phyloP scores from a whole-genome alignment of 2,329 filamentous ascomycete species.

The Reticulascus tulasneorum region DNA sequence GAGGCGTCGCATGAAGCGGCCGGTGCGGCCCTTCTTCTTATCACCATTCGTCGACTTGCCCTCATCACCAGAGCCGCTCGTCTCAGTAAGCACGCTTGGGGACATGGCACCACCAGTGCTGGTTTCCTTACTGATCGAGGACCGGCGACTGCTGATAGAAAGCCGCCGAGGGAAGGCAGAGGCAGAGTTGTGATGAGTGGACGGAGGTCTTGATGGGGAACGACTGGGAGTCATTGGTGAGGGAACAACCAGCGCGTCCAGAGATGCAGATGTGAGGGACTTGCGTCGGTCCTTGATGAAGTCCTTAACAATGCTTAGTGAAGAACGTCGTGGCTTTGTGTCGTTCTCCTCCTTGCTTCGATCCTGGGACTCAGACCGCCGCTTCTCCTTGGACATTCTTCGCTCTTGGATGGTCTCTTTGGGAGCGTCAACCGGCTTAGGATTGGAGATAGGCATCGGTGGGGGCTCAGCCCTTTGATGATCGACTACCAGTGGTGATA shows the following conservation, averaged over 20 bases:
- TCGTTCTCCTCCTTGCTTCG: conserved; percentile 28
- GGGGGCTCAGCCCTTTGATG: conserved; percentile 40
- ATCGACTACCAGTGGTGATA: conserved; percentile 57
- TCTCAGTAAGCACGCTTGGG: conserved; percentile 38
- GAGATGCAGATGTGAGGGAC: conserved; percentile 45
- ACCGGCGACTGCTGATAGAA: conserved; percentile 61
- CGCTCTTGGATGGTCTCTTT: conserved; percentile 47
- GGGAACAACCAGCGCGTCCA: conserved; percentile 32
- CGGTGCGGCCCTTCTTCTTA: conserved; percentile 47
- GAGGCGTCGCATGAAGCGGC: conserved; percentile 56
- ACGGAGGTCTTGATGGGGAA: conserved; percentile 44
- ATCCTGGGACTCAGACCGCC: conserved; percentile 31
- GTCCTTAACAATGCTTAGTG: conserved; percentile 54
- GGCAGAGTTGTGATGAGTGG: conserved; percentile 34
- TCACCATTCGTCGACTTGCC: conserved; percentile 36
- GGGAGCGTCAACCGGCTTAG: conserved; percentile 20
- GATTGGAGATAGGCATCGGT: conserved; percentile 21
- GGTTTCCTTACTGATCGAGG: conserved; percentile 45
- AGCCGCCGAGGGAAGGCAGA: conserved; percentile 54
- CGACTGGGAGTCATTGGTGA: conserved; percentile 26
- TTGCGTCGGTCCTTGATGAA: conserved; percentile 58
- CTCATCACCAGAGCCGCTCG: conserved; percentile 45
- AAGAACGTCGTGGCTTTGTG: conserved; percentile 48
- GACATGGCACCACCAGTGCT: conserved; percentile 25
- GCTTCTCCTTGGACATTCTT: conserved; percentile 38